A percentile compares a stretch with the other conserved stretches of the same genome.
phyloP scores from a whole-genome alignment of 208 protist genomes.

The Plasmodiophora brassicae region DNA sequence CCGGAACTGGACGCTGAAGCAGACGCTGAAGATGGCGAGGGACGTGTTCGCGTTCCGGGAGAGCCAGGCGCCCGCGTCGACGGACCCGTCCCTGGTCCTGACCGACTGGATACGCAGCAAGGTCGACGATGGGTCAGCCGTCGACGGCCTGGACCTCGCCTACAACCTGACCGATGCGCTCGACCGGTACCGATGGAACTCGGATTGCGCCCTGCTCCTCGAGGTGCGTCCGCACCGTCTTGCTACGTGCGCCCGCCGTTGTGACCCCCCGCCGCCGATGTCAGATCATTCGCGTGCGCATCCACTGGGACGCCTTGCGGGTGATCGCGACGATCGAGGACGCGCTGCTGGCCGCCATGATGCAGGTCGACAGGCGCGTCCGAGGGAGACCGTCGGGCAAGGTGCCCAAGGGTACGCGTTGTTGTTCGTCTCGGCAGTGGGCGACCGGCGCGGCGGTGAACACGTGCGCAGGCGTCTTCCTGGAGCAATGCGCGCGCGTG shows the following conservation, averaged over 20 bases:
- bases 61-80: neutral
- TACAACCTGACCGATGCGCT: neutral
- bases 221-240: neutral
- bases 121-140: neutral
- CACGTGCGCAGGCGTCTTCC: conserved; percentile 1
- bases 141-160: neutral
- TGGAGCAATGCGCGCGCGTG: neutral
- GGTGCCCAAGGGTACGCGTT: neutral
- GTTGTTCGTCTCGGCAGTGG: neutral
- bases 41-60: neutral
- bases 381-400: neutral
- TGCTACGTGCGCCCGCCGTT: too few relatives aligned
- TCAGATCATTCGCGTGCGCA: neutral
- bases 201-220: neutral
- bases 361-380: neutral
- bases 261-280: neutral
- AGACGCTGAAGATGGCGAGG: neutral
- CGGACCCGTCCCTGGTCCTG: neutral
- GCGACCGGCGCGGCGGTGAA: neutral
- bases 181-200: neutral
- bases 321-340: neutral
- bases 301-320: neutral
- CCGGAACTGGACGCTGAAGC: neutral
- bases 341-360: neutral
- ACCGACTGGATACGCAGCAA: neutral